These are phyloP conservation scores for Stereum hirsutum DNA, from an alignment of 1,284 basidiomycete species.

Conservation along the genomic window DNA sequence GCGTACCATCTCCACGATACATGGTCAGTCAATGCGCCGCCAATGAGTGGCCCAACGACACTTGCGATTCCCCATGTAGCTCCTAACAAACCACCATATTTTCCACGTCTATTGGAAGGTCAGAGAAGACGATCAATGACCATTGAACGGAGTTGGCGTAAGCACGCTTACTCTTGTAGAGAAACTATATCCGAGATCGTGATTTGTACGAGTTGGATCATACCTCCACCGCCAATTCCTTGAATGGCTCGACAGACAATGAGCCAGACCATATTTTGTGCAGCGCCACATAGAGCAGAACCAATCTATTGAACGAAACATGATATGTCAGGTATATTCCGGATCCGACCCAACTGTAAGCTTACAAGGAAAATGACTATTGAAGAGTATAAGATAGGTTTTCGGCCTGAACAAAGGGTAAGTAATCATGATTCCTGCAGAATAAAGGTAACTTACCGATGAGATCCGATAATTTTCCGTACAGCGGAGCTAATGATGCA, in stretches of 20 bases:
- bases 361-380: constrained; percentile 65
- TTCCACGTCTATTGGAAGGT: constrained; percentile 47
- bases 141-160: not conserved
- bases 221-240: constrained; percentile 77
- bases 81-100: constrained; percentile 66
- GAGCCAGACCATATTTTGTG: constrained; percentile 69
- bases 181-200: constrained; percentile 76
- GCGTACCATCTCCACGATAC: constrained; percentile 66
- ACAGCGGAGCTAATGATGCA: constrained; percentile 60
- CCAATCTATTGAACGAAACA: constrained; percentile 41
- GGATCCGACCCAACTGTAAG: not conserved
- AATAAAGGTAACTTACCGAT: constrained; percentile 19
- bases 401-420: constrained; percentile 28
- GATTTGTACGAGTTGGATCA: constrained; percentile 60
- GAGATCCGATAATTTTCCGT: constrained; percentile 69
- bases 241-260: constrained; percentile 72
- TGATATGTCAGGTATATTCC: not conserved
- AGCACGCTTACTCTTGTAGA: constrained; percentile 54
- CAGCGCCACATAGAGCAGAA: constrained; percentile 76
- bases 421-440: not conserved
- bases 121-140: not conserved
- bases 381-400: constrained; percentile 62
- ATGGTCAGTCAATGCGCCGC: constrained; percentile 64
- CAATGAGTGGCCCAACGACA: constrained; percentile 69
- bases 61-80: constrained; percentile 77